Percentiles rank a stretch among this genome's conserved stretches.
phyloP scores from a whole-genome alignment of 2,329 filamentous ascomycete species.

The Grosmannia serpens region DNA sequence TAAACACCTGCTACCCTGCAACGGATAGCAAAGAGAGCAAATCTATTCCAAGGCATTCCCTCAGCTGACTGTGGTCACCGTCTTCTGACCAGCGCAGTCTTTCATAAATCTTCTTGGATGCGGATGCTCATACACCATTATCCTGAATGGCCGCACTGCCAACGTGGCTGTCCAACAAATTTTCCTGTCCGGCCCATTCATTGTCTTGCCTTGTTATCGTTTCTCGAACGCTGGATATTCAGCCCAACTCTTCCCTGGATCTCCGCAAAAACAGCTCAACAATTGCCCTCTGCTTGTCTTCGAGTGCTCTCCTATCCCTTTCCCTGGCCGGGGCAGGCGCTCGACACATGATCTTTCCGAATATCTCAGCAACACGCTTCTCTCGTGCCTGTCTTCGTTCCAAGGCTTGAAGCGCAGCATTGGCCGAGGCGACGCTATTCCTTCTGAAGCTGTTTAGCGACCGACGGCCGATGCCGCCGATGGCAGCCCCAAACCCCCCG shows the following conservation, averaged over 20 bases:
- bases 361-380: conserved; percentile 50
- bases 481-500: conserved; percentile 9
- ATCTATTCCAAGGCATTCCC: not conserved
- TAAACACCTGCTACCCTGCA: not conserved
- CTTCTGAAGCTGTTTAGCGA: conserved; percentile 27
- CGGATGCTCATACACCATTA: not conserved
- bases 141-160: not conserved
- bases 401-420: conserved; percentile 22
- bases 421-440: not conserved
- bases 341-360: conserved; percentile 53
- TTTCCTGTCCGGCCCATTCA: not conserved
- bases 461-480: conserved; percentile 19
- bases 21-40: not conserved
- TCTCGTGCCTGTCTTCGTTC: conserved; percentile 49
- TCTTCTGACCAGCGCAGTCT: not conserved
- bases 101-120: not conserved
- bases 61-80: not conserved
- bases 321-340: conserved; percentile 22
- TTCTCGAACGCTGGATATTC: not conserved
- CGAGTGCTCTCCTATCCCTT: conserved; percentile 45
- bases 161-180: not conserved
- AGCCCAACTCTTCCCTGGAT: conserved; percentile 9
- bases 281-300: conserved; percentile 54
- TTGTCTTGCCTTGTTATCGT: not conserved
- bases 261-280: conserved; percentile 56